Percentiles rank a stretch among this genome's conserved stretches.
These are phyloP conservation scores for Zygosaccharomyces sapae DNA, from an alignment of 1,139 yeast genomes.

Conservation along the genomic window DNA sequence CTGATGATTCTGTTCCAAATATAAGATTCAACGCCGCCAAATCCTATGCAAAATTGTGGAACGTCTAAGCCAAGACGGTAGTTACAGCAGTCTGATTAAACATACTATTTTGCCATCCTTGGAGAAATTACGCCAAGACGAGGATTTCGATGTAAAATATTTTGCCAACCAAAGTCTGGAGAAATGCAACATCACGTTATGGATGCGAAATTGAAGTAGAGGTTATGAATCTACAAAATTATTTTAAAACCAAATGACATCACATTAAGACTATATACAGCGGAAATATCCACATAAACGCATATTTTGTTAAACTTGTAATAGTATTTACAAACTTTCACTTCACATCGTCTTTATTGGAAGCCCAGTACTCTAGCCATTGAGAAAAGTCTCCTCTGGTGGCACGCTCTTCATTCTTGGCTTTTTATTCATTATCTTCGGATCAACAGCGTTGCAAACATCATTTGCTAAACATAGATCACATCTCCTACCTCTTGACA, in stretches of 20 bases:
- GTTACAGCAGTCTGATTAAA: slow-evolving; percentile 44
- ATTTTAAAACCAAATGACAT: neutral
- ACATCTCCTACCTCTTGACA: slow-evolving; percentile 68
- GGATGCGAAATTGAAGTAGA: neutral
- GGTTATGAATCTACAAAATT: no score
- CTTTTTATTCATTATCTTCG: slow-evolving; percentile 8
- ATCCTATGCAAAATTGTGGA: slow-evolving; percentile 61
- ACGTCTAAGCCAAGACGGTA: slow-evolving; percentile 42
- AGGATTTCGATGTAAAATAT: slow-evolving; percentile 85
- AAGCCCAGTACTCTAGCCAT: slow-evolving; percentile 14
- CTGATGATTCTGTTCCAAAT: slow-evolving; percentile 84
- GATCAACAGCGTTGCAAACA: slow-evolving; percentile 25
- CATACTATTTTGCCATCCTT: slow-evolving; percentile 60
- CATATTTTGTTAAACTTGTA: slow-evolving; percentile 2
- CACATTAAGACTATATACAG: neutral
- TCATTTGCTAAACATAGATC: slow-evolving; percentile 51
- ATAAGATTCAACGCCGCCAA: slow-evolving; percentile 93
- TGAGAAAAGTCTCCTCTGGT: slow-evolving; percentile 16
- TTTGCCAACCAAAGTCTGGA: slow-evolving; percentile 65
- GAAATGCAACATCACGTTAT: slow-evolving; percentile 21
- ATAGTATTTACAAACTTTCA: neutral
- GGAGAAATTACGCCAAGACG: slow-evolving; percentile 62
- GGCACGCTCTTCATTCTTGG: slow-evolving; percentile 5
- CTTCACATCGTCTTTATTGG: slow-evolving; percentile 1
- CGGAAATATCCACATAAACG: slow-evolving; percentile 1